Conservation (phyloP, 1,284 basidiomycete genomes). For the Inonotus hispidus region DNA sequence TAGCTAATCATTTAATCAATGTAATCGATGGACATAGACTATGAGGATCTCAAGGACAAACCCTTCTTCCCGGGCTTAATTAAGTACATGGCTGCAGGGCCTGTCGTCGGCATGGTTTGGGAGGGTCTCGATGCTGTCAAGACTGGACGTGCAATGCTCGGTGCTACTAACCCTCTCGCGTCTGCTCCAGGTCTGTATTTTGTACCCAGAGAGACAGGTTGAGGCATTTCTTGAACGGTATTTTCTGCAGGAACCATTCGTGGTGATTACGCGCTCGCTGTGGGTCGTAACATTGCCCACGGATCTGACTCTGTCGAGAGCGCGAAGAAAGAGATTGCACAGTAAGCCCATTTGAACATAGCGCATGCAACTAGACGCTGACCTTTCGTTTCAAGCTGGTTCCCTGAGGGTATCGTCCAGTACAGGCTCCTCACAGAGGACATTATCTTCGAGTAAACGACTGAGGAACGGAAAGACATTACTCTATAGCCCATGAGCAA, state of each 20-base stretch:
- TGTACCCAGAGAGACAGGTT: background rate
- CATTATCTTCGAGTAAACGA: slow-evolving; percentile 81
- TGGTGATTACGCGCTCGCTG: slow-evolving; percentile 89
- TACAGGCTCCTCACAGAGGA: slow-evolving; percentile 63
- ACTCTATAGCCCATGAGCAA: slow-evolving; percentile 11
- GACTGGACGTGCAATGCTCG: slow-evolving; percentile 93
- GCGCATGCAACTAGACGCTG: background rate
- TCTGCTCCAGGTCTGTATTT: slow-evolving; percentile 69
- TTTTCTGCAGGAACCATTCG: slow-evolving; percentile 75
- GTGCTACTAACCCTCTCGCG: slow-evolving; percentile 93
- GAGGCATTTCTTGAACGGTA: background rate
- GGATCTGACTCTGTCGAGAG: slow-evolving; percentile 90
- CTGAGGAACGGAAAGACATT: slow-evolving; percentile 18
- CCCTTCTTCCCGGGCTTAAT: slow-evolving; percentile 91
- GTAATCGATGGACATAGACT: slow-evolving; percentile 54
- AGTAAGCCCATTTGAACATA: slow-evolving; percentile 48
- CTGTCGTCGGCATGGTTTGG: slow-evolving; percentile 97
- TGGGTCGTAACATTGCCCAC: slow-evolving; percentile 93
- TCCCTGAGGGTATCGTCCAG: slow-evolving; percentile 78
- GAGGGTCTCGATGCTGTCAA: slow-evolving; percentile 96
- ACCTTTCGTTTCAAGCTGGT: slow-evolving; percentile 51
- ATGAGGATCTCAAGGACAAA: slow-evolving; percentile 88
- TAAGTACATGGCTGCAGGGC: slow-evolving; percentile 93
- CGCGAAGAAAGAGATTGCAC: slow-evolving; percentile 86
- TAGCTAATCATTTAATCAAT: slow-evolving; percentile 7